Evolutionary conservation across 441 rosid genomes (phyloP).

Genomic region (Manihot esculenta): DNA sequence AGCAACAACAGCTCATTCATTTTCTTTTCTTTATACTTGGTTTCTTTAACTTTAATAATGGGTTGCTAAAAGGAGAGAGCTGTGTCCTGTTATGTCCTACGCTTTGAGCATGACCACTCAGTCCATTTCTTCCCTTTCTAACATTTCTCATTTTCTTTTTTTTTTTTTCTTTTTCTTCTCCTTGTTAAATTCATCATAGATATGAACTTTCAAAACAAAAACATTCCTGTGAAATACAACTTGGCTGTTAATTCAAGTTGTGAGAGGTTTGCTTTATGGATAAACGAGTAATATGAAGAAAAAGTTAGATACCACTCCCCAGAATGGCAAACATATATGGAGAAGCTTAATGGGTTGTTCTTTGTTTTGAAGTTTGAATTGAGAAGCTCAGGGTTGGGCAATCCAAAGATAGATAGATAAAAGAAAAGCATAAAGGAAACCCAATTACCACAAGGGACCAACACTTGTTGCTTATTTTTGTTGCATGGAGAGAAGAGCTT

Average conservation of each 20-base stretch:
- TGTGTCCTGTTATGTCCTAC: not conserved
- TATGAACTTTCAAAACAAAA: too few species aligned
- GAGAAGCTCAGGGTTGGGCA: conserved; percentile 29
- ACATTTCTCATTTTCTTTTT: not conserved
- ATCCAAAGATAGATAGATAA: conserved; percentile 27
- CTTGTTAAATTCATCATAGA: not conserved
- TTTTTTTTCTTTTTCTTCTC: too few species aligned
- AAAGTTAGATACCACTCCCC: not conserved
- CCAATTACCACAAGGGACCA: conserved; percentile 48
- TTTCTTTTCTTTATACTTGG: conserved; percentile 30
- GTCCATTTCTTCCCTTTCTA: conserved; percentile 1
- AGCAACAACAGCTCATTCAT: conserved; percentile 24
- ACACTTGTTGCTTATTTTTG: conserved; percentile 25
- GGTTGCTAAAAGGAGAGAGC: conserved; percentile 18
- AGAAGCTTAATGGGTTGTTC: conserved; percentile 19
- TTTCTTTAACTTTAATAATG: conserved; percentile 6
- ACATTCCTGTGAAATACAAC: not conserved
- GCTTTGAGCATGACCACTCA: conserved; percentile 13
- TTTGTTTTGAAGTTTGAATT: conserved; percentile 25
- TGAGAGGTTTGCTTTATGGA: conserved; percentile 8
- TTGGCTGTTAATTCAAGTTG: conserved; percentile 22
- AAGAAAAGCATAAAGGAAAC: conserved; percentile 56
- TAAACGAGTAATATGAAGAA: conserved; percentile 17
- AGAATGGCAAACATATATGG: conserved; percentile 13
- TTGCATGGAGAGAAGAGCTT: conserved; percentile 53